Conservation (phyloP, 495 filamentous ascomycete species). For the Penicillium manginii region DNA sequence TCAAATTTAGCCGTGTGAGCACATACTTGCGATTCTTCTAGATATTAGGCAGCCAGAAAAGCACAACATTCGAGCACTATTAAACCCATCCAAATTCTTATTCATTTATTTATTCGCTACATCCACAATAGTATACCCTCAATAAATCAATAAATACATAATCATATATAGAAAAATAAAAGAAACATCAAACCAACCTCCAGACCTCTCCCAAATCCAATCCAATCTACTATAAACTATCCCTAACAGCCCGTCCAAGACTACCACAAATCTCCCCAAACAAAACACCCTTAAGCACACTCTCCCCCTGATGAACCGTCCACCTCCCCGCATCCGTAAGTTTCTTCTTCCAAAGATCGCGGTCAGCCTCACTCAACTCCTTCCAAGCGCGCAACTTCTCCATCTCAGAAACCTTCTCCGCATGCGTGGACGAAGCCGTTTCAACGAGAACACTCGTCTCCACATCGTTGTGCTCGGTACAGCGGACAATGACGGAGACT, state of each 20-base stretch:
- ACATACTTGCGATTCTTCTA: too few species aligned
- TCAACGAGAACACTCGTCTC: slow-evolving; percentile 31
- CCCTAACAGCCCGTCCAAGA: slow-evolving; percentile 53
- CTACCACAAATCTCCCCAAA: slow-evolving; percentile 69
- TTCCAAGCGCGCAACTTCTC: slow-evolving; percentile 64
- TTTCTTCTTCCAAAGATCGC: slow-evolving; percentile 67
- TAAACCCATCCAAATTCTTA: too few species aligned
- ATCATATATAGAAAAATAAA: background rate
- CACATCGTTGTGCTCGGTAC: slow-evolving; percentile 16
- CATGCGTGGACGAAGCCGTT: slow-evolving; percentile 16
- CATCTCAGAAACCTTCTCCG: slow-evolving; percentile 15
- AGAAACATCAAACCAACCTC: background rate
- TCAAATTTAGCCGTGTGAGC: too few species aligned
- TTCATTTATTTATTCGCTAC: too few species aligned
- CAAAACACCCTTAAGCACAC: slow-evolving; percentile 71
- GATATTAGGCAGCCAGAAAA: too few species aligned
- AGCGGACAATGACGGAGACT: slow-evolving; percentile 33
- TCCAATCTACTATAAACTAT: slow-evolving; percentile 2
- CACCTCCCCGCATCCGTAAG: slow-evolving; percentile 73
- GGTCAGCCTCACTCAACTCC: slow-evolving; percentile 61
- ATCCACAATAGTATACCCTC: background rate
- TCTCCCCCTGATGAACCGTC: slow-evolving; percentile 71
- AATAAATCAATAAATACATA: background rate
- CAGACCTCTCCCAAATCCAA: slow-evolving; percentile 9
- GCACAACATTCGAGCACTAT: too few species aligned